These are phyloP conservation scores for Endocarpon pusillum DNA, from an alignment of 495 filamentous ascomycete genomes.

Conservation along the genomic window DNA sequence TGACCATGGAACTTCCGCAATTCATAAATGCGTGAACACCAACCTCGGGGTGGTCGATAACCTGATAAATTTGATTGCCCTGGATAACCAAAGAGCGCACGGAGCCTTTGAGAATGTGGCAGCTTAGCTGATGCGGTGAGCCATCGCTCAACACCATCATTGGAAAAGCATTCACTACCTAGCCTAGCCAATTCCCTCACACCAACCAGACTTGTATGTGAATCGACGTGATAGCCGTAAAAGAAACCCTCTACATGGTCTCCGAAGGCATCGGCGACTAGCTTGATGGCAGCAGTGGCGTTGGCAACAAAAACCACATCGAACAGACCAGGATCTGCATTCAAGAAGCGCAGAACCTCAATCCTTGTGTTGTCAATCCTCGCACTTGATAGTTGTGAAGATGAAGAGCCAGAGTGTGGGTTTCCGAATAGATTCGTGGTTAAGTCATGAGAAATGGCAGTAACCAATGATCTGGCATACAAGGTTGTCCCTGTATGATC, in stretches of 20 bases:
- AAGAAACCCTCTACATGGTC: constrained; percentile 39
- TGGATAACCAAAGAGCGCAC: constrained; percentile 58
- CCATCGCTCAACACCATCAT: constrained; percentile 50
- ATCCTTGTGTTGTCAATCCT: constrained; percentile 41
- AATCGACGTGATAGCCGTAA: constrained; percentile 60
- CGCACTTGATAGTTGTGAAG: constrained; percentile 43
- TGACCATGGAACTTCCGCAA: constrained; percentile 19
- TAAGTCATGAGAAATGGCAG: constrained; percentile 40
- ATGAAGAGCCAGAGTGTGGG: constrained; percentile 53
- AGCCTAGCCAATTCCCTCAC: constrained; percentile 41
- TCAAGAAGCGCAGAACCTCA: constrained; percentile 42
- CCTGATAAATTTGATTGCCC: constrained; percentile 72
- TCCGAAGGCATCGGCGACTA: constrained; percentile 49
- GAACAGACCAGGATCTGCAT: constrained; percentile 42
- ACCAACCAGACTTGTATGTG: constrained; percentile 60
- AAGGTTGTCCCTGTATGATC: constrained; percentile 65
- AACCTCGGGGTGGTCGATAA: constrained; percentile 42
- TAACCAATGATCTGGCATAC: constrained; percentile 44
- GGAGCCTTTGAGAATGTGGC: constrained; percentile 8
- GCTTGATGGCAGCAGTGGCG: constrained; percentile 50
- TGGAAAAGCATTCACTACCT: constrained; percentile 41
- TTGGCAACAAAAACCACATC: constrained; percentile 55
- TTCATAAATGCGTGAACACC: constrained; percentile 36
- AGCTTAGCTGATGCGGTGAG: constrained; percentile 16
- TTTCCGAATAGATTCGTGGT: constrained; percentile 49